Conservation (phyloP, 225 moss, liverwort and hornwort genomes). For the Marchantia polymorpha region DNA sequence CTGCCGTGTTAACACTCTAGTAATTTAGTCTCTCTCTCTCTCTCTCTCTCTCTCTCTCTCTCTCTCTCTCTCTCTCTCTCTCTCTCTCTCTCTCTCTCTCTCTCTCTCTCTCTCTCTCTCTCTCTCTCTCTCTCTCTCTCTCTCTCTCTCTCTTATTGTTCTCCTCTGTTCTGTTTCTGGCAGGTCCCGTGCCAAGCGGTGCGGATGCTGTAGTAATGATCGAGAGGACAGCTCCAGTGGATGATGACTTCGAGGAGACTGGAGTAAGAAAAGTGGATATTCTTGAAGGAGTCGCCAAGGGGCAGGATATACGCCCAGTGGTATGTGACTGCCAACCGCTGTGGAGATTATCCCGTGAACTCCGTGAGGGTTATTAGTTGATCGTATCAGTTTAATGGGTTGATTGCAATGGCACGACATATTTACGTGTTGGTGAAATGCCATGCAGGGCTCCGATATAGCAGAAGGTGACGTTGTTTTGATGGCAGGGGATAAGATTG, state of each 20-base stretch:
- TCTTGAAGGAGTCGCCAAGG: constrained; percentile 54
- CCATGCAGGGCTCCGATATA: constrained; percentile 78
- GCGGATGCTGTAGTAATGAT: constrained; percentile 95
- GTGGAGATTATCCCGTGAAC: neutral
- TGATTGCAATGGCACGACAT: neutral
- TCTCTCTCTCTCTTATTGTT: neutral
- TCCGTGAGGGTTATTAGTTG: neutral
- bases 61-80: neutral
- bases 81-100: neutral
- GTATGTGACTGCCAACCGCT: constrained; percentile 37
- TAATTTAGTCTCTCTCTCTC: neutral
- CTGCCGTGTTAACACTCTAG: neutral
- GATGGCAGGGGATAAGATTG: constrained; percentile 62
- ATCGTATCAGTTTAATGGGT: neutral
- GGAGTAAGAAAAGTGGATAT: constrained; percentile 49
- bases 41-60: neutral
- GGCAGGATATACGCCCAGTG: constrained; percentile 94
- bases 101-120: neutral
- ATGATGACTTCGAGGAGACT: constrained; percentile 28
- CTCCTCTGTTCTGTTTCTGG: constrained; percentile 1
- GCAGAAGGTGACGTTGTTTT: constrained; percentile 57
- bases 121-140: neutral
- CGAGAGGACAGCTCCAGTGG: constrained; percentile 64
- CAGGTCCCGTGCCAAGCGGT: constrained; percentile 77
- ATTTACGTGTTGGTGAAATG: neutral